Conservation (phyloP, 352 stramenopile species). For the Globisporangium viniferum region DNA sequence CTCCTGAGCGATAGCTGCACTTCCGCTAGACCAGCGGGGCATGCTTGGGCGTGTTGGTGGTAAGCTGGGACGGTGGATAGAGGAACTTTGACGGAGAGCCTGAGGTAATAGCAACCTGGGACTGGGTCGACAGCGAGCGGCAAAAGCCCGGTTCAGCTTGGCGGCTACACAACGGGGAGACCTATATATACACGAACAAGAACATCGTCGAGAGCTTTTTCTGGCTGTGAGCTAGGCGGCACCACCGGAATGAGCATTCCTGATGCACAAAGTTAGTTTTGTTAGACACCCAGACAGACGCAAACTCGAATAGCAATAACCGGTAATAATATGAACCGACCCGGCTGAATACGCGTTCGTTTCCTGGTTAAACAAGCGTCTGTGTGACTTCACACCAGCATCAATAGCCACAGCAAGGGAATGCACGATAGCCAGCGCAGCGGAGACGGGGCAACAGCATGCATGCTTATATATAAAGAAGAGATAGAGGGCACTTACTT, state of each 20-base stretch:
- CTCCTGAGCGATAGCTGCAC: neutral
- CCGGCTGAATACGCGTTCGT: neutral
- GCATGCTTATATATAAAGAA: slow-evolving; percentile 3
- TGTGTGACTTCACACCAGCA: neutral
- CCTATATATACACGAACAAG: neutral
- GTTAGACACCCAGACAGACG: neutral
- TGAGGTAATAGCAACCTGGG: neutral
- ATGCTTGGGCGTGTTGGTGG: neutral
- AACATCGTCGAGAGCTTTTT: neutral
- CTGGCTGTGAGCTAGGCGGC: neutral
- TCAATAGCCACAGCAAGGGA: neutral
- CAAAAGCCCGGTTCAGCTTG: neutral
- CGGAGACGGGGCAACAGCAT: neutral
- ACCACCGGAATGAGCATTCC: neutral
- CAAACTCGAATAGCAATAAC: neutral
- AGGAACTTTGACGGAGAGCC: neutral
- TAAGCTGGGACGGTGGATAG: neutral
- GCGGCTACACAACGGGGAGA: neutral
- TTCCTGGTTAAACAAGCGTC: neutral
- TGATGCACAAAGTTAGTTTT: neutral
- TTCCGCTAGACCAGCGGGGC: neutral
- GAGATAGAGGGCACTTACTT: neutral
- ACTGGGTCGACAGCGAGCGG: neutral
- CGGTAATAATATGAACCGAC: neutral
- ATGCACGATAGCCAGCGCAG: neutral